Evolutionary conservation across 2,329 filamentous ascomycete species (phyloP).

Genomic region (Fusarium goolgardi): DNA sequence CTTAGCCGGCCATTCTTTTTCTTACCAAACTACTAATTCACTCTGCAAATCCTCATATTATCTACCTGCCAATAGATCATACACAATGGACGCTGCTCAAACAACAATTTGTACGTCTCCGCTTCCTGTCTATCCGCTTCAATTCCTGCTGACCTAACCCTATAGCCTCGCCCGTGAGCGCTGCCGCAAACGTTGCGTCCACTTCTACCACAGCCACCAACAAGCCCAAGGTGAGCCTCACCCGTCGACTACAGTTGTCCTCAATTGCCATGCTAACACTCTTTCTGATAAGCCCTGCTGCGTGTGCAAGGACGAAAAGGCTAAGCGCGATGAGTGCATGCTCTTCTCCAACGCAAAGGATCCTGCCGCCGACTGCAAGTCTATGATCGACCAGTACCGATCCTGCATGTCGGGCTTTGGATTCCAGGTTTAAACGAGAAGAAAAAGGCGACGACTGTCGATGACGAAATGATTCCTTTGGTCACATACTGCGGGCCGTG

Average conservation of each 20-base stretch:
- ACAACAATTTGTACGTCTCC: constrained; percentile 45
- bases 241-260: constrained; percentile 12
- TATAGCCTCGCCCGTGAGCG: constrained; percentile 40
- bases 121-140: neutral
- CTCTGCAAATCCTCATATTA: constrained; percentile 31
- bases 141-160: constrained; percentile 13
- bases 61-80: neutral
- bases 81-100: constrained; percentile 50
- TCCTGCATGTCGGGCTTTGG: constrained; percentile 94
- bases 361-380: constrained; percentile 84
- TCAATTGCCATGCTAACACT: constrained; percentile 26
- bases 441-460: neutral
- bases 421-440: constrained; percentile 72
- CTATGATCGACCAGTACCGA: constrained; percentile 86
- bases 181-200: constrained; percentile 48
- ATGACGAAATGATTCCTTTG: constrained; percentile 8
- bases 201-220: constrained; percentile 46
- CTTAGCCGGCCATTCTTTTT: constrained; percentile 24
- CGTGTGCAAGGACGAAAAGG: constrained; percentile 96
- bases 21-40: constrained; percentile 23
- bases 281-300: constrained; percentile 81
- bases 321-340: constrained; percentile 96
- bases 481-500: constrained; percentile 32
- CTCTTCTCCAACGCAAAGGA: constrained; percentile 90
- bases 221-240: constrained; percentile 58